phyloP scores from a whole-genome alignment of 257 asterid genomes.

The Rauvolfia tetraphylla region DNA sequence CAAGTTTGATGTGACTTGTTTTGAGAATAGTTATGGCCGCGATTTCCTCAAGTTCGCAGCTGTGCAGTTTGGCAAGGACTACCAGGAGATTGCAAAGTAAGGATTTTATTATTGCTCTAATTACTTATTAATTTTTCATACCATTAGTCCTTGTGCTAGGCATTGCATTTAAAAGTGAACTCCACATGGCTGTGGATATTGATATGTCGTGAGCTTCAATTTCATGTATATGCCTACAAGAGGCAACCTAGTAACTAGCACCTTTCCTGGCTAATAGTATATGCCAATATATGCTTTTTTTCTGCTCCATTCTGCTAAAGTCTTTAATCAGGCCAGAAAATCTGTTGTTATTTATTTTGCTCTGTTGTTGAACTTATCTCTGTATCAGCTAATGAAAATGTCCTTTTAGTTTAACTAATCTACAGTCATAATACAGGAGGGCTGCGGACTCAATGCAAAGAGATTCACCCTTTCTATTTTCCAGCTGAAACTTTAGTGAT shows the following conservation, averaged over 20 bases:
- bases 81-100: conserved; percentile 71
- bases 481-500: not conserved
- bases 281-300: not conserved
- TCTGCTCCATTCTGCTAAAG: not conserved
- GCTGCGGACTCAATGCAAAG: not conserved
- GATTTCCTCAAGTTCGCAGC: conserved; percentile 58
- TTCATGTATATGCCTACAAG: not conserved
- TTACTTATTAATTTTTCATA: not conserved
- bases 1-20: conserved; percentile 42
- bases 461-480: not conserved
- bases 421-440: not conserved
- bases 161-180: not conserved
- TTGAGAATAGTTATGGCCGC: conserved; percentile 51
- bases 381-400: not conserved
- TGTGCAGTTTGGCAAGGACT: conserved; percentile 56
- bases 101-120: conserved; percentile 14
- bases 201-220: not conserved
- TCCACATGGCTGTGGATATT: not conserved
- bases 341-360: not conserved
- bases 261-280: not conserved
- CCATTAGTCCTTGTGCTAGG: not conserved
- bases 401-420: not conserved
- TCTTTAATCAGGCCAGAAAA: not conserved
- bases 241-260: not conserved
- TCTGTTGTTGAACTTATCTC: not conserved